These are phyloP conservation scores for Dothistroma pini DNA, from an alignment of 2,329 filamentous ascomycete genomes.

Conservation along the genomic window DNA sequence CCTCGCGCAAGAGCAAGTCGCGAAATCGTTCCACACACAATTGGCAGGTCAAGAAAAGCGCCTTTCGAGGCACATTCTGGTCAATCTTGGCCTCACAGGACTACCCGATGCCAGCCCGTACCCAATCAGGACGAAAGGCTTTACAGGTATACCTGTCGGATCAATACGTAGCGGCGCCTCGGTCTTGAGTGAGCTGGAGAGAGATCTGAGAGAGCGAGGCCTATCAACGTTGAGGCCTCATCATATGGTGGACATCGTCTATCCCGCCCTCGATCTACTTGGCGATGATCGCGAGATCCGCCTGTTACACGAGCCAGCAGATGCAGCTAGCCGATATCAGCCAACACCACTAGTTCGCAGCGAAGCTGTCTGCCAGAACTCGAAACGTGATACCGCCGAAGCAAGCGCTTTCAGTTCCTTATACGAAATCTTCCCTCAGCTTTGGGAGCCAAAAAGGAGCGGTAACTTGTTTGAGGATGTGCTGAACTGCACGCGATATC, in stretches of 20 bases:
- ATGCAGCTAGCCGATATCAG: not conserved
- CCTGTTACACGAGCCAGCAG: not conserved
- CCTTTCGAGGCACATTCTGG: not conserved
- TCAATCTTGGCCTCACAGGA: not conserved
- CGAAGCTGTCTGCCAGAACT: not conserved
- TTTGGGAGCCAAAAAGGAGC: not conserved
- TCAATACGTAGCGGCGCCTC: not conserved
- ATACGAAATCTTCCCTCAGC: not conserved
- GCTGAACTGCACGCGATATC: not conserved
- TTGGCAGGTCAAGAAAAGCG: not conserved
- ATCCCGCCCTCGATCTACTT: not conserved
- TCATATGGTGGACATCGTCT: not conserved
- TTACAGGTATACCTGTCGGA: not conserved
- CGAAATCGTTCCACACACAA: not conserved
- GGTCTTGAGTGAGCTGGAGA: not conserved
- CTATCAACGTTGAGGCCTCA: not conserved
- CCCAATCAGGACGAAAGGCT: not conserved
- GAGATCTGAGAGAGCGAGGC: not conserved
- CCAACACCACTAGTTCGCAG: not conserved
- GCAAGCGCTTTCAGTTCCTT: not conserved
- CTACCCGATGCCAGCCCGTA: not conserved
- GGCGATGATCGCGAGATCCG: not conserved
- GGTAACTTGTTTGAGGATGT: not conserved
- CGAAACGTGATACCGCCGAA: not conserved
- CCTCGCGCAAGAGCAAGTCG: not conserved